Base-by-base conservation (phyloP, 805 yeast species). In the Saturnispora galanensis region DNA sequence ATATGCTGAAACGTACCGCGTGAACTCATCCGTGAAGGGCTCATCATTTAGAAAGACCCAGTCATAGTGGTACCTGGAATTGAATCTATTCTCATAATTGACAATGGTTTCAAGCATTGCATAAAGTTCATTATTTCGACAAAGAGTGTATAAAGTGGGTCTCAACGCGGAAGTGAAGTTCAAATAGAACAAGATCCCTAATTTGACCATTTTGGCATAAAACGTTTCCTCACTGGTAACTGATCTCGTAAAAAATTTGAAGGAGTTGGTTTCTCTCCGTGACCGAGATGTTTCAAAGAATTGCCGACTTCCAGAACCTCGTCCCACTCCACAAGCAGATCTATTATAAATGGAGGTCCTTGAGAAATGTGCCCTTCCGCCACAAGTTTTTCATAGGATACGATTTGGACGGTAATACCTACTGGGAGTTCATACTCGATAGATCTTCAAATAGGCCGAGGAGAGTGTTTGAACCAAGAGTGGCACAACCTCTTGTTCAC, bases 341-440 rank as follows among this genome's bases (percentile, higher is more conserved):
- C 0, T 65, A 70, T 44, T 73, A 74, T 60, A 66, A 67, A 52
- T 84, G 80, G 77, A 74, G 71, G 53, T 71, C 88, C 0, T 60
- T 82, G 4, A 63, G 80, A 37, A 72, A 67, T 38, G 69, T 84
- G 3, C 95, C 95, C 0, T 78, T 84, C 59, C 70, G 94, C 35
- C 71, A 70, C 44, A 71, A 69, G 57, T 84, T 79, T 66, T 84
- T 84, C 53, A 69, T 79, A 34, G 84, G 87, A 2, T 84, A 83
- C 56, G 95, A 85, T 56, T 67, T 86, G n/a, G 78, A 77, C 34
- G 95, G 93, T 2, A 85, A 85, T 59, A 78, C 90, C 2, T 85
- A 81, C 64, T 85, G 95, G 95, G 95, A 85, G 58, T 79, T 81
- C 60, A 69, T 70, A 42, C 65, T 74, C 21, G 78, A 76, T 48